Evolutionary conservation across 2,329 filamentous ascomycete species (phyloP).

Genomic region (Sporothrix brasiliensis): DNA sequence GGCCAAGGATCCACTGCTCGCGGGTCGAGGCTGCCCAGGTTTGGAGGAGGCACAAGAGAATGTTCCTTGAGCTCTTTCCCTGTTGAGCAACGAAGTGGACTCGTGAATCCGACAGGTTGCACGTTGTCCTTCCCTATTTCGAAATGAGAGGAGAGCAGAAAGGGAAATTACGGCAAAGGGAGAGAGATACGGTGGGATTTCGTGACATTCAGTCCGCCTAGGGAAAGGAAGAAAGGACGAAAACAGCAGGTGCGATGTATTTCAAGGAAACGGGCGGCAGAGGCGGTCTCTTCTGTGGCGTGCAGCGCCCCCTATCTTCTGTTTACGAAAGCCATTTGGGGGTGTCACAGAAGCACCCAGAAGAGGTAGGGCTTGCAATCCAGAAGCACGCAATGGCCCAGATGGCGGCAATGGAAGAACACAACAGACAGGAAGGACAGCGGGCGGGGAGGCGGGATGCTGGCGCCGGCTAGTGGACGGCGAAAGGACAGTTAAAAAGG

Average conservation of each 20-base stretch:
- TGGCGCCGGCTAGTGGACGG: conserved; percentile 26
- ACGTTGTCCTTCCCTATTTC: conserved; percentile 12
- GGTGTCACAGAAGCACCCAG: conserved; percentile 15
- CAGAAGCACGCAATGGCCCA: neutral
- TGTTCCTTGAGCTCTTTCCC: neutral
- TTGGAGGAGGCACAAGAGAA: neutral
- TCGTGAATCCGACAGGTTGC: neutral
- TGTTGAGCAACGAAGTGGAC: neutral
- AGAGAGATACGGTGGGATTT: neutral
- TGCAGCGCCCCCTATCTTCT: neutral
- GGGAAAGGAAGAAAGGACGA: neutral
- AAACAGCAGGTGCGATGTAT: neutral
- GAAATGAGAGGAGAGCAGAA: neutral
- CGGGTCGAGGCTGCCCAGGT: neutral
- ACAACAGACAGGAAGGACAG: neutral
- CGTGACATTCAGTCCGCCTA: conserved; percentile 2
- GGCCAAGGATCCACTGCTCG: conserved; percentile 1
- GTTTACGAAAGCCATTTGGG: conserved; percentile 22
- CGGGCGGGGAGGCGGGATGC: conserved; percentile 31
- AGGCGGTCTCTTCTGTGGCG: neutral
- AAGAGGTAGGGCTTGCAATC: neutral
- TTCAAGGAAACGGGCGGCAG: neutral
- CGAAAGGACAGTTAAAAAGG: conserved; percentile 12
- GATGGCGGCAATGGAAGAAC: neutral
- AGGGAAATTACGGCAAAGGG: neutral